These are phyloP conservation scores for Penicillium palitans DNA, from an alignment of 2,329 filamentous ascomycete species.

Conservation along the genomic window DNA sequence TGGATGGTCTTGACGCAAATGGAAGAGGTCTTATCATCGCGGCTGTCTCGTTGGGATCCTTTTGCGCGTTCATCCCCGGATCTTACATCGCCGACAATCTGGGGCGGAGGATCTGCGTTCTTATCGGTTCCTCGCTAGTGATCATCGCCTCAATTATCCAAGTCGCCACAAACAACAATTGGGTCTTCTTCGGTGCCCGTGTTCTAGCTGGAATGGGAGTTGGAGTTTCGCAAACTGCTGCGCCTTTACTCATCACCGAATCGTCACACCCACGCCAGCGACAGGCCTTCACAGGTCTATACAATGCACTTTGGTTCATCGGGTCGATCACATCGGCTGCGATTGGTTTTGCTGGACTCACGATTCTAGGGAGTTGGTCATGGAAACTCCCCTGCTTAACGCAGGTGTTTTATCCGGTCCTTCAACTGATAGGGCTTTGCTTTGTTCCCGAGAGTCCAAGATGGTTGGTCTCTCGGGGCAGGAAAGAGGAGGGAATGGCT, in stretches of 20 bases:
- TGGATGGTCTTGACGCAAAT: constrained; percentile 18
- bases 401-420: constrained; percentile 47
- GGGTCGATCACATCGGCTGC: constrained; percentile 23
- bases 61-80: constrained; percentile 25
- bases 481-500: constrained; percentile 57
- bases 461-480: constrained; percentile 61
- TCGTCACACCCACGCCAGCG: constrained; percentile 33
- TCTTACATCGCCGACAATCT: constrained; percentile 43
- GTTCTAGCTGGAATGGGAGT: constrained; percentile 41
- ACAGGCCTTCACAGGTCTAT: constrained; percentile 32
- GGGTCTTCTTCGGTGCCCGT: constrained; percentile 31
- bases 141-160: constrained; percentile 30
- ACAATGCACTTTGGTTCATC: constrained; percentile 31
- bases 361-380: constrained; percentile 31
- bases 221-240: constrained; percentile 33
- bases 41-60: constrained; percentile 25
- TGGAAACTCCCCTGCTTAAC: constrained; percentile 63
- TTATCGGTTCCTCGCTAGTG: constrained; percentile 39
- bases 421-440: constrained; percentile 54
- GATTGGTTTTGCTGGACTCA: constrained; percentile 20
- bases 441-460: constrained; percentile 64
- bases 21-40: constrained; percentile 24
- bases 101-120: constrained; percentile 47
- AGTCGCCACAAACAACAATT: constrained; percentile 22
- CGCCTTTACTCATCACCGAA: constrained; percentile 33